phyloP scores from a whole-genome alignment of 352 stramenopile genomes.

The Globisporangium alternatum region DNA sequence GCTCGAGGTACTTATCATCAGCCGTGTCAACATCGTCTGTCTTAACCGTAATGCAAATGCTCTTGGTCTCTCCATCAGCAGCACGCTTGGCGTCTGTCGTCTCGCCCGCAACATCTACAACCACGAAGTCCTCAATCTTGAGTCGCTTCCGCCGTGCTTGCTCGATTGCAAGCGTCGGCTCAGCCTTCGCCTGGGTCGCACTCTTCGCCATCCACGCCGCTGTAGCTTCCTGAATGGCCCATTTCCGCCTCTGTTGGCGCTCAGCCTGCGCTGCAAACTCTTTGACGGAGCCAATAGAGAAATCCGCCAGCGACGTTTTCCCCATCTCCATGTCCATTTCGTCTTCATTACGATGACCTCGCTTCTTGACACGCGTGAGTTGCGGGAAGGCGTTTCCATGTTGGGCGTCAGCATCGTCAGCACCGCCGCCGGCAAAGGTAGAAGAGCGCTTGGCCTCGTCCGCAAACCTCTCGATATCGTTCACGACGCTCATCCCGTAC shows the following conservation, averaged over 20 bases:
- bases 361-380: conserved; percentile 10
- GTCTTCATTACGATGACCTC: conserved; percentile 17
- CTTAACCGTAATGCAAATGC: conserved; percentile 47
- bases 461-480: conserved; percentile 13
- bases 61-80: conserved; percentile 4
- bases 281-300: conserved; percentile 24
- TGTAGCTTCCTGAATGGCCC: conserved; percentile 28
- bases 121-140: conserved; percentile 9
- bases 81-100: not conserved
- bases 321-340: conserved; percentile 16
- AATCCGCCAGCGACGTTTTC: conserved; percentile 31
- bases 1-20: conserved; percentile 21
- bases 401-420: conserved; percentile 13
- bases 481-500: conserved; percentile 3
- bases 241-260: conserved; percentile 23
- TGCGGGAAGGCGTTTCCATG: conserved; percentile 4
- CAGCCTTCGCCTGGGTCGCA: conserved; percentile 34
- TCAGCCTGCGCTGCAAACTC: conserved; percentile 28
- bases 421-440: not conserved
- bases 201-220: conserved; percentile 37
- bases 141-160: conserved; percentile 29
- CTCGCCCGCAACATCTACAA: not conserved
- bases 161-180: conserved; percentile 48
- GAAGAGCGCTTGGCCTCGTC: conserved; percentile 1
- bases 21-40: conserved; percentile 30